These are phyloP conservation scores for Caryopteris hybrid DNA, from an alignment of 305 asterid species.

Conservation along the genomic window DNA sequence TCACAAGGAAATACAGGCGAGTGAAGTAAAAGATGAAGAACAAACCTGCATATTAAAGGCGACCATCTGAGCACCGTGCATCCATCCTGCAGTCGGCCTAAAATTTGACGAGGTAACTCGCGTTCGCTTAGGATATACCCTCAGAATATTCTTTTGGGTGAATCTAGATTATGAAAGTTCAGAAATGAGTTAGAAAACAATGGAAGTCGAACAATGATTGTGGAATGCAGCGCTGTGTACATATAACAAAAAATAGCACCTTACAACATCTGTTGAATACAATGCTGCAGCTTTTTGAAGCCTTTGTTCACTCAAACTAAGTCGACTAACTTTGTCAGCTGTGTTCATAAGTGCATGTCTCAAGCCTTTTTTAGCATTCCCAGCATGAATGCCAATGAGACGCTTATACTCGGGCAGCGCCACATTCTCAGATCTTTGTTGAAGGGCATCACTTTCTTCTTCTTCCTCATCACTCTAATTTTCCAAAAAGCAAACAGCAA, in stretches of 20 bases:
- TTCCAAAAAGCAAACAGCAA: neutral
- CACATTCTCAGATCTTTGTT: conserved; percentile 32
- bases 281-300: conserved; percentile 62
- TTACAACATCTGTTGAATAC: conserved; percentile 53
- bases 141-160: conserved; percentile 64
- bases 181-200: neutral
- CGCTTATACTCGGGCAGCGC: conserved; percentile 60
- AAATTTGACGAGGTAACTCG: conserved; percentile 80
- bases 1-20: too few relatives aligned
- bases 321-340: conserved; percentile 45
- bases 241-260: conserved; percentile 30
- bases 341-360: conserved; percentile 40
- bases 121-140: conserved; percentile 74
- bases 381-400: conserved; percentile 72
- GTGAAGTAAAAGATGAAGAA: neutral
- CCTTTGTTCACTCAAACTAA: conserved; percentile 73
- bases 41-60: conserved; percentile 90
- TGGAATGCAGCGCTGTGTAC: too few relatives aligned
- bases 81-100: conserved; percentile 70
- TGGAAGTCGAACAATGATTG: neutral
- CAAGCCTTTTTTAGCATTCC: conserved; percentile 55
- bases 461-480: conserved; percentile 32
- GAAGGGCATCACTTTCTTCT: neutral
- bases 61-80: conserved; percentile 95
- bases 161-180: conserved; percentile 35